Base-by-base conservation (phyloP, 495 filamentous ascomycete species). In the Xanthoparmelia taractica region DNA sequence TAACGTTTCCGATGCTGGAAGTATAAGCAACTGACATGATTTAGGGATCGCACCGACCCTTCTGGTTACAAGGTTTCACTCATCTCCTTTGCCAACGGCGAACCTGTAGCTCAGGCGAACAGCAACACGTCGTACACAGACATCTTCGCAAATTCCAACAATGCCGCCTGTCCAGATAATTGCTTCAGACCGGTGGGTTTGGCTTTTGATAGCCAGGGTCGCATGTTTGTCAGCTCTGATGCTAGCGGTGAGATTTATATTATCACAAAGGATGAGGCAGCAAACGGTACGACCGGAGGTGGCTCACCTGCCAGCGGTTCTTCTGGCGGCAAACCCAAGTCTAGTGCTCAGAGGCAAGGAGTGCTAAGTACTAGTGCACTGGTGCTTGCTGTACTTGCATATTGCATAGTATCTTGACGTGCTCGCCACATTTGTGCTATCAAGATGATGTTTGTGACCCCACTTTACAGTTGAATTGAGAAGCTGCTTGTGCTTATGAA, bases 111-210 rank as follows among this genome's bases (percentile, higher is more conserved):
- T 13, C 52, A 67, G 1, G 31, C 68, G 12, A 70, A 78, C 63
- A 81, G 77, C 68, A 74, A 56, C 4, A 74, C 70, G 4, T 74
- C 80, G 7, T 70, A 72, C 2, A 68, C 68, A 8, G 79, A 85
- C 58, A 71, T 88, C 4, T 66, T 88, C 34, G 71, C 70, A 57
- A 85, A 84, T 27, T 40, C 58, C 2, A 73, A 86, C 45, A 69
- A 72, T 54, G 63, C 66, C 7, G 63, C 52, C 3, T 85, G 83
- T 64, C 81, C 80, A 8, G 63, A 65, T 0, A 64, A 64, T 23
- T 88, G 85, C 66, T 79, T 85, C 56, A 70, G 84, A 34, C 84
- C 84, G 10, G 83, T 78, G 2, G 82, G 82, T 10, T 60, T 86
- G 41, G 79, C 76, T 23, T 72, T 82, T 4, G 82, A 85, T 69